These are phyloP conservation scores for Pythium apleroticum DNA, from an alignment of 352 stramenopile species.

Conservation along the genomic window DNA sequence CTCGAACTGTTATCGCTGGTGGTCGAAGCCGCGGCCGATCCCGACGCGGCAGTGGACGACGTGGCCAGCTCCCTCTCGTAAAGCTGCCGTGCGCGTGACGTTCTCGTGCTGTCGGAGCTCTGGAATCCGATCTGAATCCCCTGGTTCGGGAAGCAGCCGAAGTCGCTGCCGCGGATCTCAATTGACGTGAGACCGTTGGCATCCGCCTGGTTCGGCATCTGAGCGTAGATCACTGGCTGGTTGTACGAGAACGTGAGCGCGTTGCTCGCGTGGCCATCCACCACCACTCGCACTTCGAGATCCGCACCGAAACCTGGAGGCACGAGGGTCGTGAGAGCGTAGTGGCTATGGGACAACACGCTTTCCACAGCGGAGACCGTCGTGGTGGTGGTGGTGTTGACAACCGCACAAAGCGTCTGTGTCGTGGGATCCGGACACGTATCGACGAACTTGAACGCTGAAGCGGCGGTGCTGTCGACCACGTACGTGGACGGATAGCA, in stretches of 20 bases:
- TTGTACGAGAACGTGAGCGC: constrained; percentile 56
- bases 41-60: neutral
- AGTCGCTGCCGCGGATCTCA: constrained; percentile 61
- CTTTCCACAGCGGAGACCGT: constrained; percentile 26
- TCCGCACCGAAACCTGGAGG: constrained; percentile 49
- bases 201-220: constrained; percentile 68
- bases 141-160: constrained; percentile 64
- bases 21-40: neutral
- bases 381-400: neutral
- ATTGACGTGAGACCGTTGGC: constrained; percentile 62
- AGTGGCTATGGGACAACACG: constrained; percentile 45
- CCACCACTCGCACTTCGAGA: constrained; percentile 42
- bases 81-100: neutral
- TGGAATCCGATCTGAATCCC: constrained; percentile 52
- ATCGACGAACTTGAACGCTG: constrained; percentile 36
- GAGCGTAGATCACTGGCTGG: constrained; percentile 46
- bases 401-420: constrained; percentile 36
- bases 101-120: neutral
- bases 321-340: constrained; percentile 44
- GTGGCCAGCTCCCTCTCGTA: neutral
- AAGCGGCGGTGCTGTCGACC: constrained; percentile 7
- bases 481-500: constrained; percentile 54
- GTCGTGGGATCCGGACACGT: constrained; percentile 29
- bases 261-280: constrained; percentile 54
- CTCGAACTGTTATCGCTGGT: constrained; percentile 19